Evolutionary conservation across 2,329 filamentous ascomycete genomes (phyloP).

Genomic region (Cercospora beticola): DNA sequence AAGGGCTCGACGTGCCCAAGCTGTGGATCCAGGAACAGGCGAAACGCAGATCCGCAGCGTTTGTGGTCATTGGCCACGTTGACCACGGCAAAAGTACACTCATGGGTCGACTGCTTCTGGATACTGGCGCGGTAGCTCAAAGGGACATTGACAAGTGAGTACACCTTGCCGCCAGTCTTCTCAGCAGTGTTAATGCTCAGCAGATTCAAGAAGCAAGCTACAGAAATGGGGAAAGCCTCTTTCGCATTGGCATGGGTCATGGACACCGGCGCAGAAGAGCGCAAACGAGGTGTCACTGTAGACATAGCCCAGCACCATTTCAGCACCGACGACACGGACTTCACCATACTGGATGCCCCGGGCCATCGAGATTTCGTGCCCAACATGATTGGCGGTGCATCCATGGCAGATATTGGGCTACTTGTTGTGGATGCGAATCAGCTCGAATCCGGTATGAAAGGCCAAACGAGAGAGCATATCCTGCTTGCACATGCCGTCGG

Average conservation of each 20-base stretch:
- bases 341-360: conserved; percentile 93
- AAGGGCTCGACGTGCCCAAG: conserved; percentile 72
- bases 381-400: conserved; percentile 97
- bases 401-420: conserved; percentile 92
- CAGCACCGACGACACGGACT: conserved; percentile 79
- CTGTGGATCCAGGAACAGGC: conserved; percentile 31
- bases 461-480: conserved; percentile 92
- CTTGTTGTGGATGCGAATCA: conserved; percentile 93
- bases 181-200: conserved; percentile 7
- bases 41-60: conserved; percentile 33
- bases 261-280: conserved; percentile 86
- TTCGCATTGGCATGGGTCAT: conserved; percentile 97
- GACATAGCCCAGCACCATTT: conserved; percentile 96
- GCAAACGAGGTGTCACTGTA: conserved; percentile 87
- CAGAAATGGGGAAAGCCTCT: conserved; percentile 88
- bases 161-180: background rate
- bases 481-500: conserved; percentile 87
- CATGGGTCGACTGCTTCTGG: conserved; percentile 90
- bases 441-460: conserved; percentile 89
- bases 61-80: conserved; percentile 70
- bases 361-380: conserved; percentile 95
- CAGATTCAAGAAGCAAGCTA: conserved; percentile 66
- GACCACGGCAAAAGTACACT: conserved; percentile 97
- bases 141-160: conserved; percentile 72
- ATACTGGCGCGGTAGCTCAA: conserved; percentile 84